phyloP scores from a whole-genome alignment of 169 alveolate species.

The Eimeria falciformis region DNA sequence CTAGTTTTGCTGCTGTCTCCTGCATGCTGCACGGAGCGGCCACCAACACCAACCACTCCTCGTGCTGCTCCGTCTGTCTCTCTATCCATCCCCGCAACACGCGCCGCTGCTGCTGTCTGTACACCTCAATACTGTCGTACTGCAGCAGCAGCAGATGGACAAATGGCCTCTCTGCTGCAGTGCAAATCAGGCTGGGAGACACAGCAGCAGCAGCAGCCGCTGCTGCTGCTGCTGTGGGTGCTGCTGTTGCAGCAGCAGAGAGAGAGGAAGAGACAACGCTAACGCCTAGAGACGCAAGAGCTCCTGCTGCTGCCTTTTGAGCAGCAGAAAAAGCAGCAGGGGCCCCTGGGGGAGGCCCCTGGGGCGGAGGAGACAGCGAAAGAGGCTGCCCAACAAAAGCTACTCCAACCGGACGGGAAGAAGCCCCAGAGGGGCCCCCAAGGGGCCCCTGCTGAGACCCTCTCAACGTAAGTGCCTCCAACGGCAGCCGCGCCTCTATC shows the following conservation, averaged over 20 bases:
- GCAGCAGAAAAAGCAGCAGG: constrained; percentile 53
- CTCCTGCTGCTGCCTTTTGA: constrained; percentile 26
- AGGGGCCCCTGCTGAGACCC: neutral
- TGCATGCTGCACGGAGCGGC: constrained; percentile 47
- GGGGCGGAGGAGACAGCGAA: too few species aligned
- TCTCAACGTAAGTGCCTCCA: constrained; percentile 21
- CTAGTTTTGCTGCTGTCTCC: constrained; percentile 28
- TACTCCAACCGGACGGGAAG: neutral
- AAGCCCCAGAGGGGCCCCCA: neutral
- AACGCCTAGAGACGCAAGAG: constrained; percentile 42
- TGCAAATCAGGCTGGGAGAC: constrained; percentile 17
- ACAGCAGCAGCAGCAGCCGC: constrained; percentile 48
- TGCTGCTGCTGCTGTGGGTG: constrained; percentile 24
- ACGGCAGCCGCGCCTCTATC: constrained; percentile 70
- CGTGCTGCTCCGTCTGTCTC: constrained; percentile 69
- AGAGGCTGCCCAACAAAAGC: neutral
- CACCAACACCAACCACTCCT: constrained; percentile 58
- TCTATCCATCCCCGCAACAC: constrained; percentile 65
- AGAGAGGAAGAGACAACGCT: constrained; percentile 24
- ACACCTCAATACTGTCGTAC: constrained; percentile 64
- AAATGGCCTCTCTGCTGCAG: constrained; percentile 46
- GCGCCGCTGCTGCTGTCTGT: constrained; percentile 65
- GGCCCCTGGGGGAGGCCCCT: neutral
- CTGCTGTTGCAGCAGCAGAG: constrained; percentile 47
- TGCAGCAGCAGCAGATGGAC: constrained; percentile 68